Percentiles rank a stretch among this genome's conserved stretches.
Evolutionary conservation across 1,139 yeast genomes (phyloP).

Genomic region (Diutina scorzettiae): DNA sequence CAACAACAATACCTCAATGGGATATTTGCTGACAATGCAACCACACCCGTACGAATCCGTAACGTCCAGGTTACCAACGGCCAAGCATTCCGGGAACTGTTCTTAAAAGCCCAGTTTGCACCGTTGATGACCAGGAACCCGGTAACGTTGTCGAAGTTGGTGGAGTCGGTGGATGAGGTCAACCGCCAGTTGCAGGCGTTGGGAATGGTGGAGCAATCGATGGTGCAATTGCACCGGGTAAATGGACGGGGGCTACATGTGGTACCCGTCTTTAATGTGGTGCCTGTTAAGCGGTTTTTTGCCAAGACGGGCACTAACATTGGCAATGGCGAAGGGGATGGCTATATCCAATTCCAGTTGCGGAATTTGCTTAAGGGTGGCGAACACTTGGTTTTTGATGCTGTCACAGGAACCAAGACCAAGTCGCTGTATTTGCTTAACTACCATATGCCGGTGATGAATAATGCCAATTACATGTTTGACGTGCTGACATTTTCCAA

Average conservation of each 20-base stretch:
- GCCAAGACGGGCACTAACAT: constrained; percentile 90
- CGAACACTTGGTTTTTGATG: constrained; percentile 65
- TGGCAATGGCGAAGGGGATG: constrained; percentile 94
- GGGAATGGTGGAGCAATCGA: constrained; percentile 34
- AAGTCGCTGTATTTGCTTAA: constrained; percentile 59
- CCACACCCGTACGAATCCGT: constrained; percentile 32
- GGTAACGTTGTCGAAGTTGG: constrained; percentile 24
- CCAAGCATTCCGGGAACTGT: constrained; percentile 36
- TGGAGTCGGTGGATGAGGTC: constrained; percentile 29
- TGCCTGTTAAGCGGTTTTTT: constrained; percentile 54
- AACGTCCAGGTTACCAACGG: constrained; percentile 47
- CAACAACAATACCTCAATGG: constrained; percentile 21
- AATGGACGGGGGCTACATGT: constrained; percentile 21
- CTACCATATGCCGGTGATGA: constrained; percentile 48
- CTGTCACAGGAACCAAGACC: constrained; percentile 70
- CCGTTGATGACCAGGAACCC: constrained; percentile 33
- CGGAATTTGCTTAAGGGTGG: constrained; percentile 84
- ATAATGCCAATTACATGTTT: constrained; percentile 39
- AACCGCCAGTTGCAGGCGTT: constrained; percentile 29
- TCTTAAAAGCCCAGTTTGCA: constrained; percentile 40
- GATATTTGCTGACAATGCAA: constrained; percentile 27
- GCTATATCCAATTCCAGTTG: constrained; percentile 67
- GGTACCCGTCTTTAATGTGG: constrained; percentile 42
- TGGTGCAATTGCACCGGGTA: constrained; percentile 20
- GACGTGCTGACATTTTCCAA: constrained; percentile 48